Base-by-base conservation (phyloP, 345 rosid genomes). In the Rhodamnia rubescens region DNA sequence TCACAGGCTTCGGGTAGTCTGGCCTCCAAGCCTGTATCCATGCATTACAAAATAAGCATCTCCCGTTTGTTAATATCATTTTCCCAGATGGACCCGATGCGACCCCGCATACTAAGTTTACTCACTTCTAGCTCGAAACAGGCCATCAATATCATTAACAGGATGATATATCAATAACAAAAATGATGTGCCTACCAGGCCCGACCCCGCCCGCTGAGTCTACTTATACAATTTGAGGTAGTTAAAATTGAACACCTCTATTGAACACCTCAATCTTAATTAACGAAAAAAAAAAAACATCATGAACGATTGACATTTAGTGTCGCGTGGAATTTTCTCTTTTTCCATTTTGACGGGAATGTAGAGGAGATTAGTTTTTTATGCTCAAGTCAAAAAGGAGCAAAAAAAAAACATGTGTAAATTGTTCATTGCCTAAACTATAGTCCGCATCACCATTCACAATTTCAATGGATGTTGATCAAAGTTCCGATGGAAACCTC, bases 1-100 rank as follows among this genome's bases (percentile, higher is more conserved):
- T 61, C 11, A 7, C 2, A 5, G 11, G 16, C 6, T 14, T 5
- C 5, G 1, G 5, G 1, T 6, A 2, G 20, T 16, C 21, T 8
- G 4, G 2, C 29, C 42, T 61, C 74, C 42, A 61, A 3, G 21
- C 21, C 1, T 3, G 0, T 61, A 20, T 15, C 42, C 40, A 10
- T 13, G 7, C 14, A 29, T 61, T 61, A 27, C 40, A 61, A 52
- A 52, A 52, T 15, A 14, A 52, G 18, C 6, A 52, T 52, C 18
- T 52, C 18, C 18, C 18, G 6, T 52, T 52, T 15, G 54, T 52
- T 52, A 4, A 15, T 10, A 52, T 52, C 14, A 12, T 52, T 52
- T 14, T 52, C 5, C 6, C 53, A 12, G 5, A 52, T 52, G 53
- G 7, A n/a, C 32, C 18, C 20, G 0, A 59, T 36, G 20, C 0